Conservation (phyloP, 2,329 filamentous ascomycete species). For the Stagonosporopsis cucurbitacearum region DNA sequence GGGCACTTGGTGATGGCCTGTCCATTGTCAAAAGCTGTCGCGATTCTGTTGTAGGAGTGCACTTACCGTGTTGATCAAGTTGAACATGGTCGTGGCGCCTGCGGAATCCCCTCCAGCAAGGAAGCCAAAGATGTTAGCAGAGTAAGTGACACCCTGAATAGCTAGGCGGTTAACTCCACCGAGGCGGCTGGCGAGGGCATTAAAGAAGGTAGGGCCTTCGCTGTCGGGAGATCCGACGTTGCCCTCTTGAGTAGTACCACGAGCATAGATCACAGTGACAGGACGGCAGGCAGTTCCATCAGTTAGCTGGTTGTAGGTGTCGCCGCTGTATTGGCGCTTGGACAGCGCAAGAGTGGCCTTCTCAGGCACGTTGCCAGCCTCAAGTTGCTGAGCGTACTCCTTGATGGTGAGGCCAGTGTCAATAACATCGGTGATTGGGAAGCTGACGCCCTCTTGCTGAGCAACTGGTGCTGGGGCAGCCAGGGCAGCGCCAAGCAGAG, state of each 20-base stretch:
- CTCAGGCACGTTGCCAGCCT: slow-evolving; percentile 17
- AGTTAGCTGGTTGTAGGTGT: slow-evolving; percentile 42
- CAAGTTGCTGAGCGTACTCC: slow-evolving; percentile 34
- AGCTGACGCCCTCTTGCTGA: slow-evolving; percentile 25
- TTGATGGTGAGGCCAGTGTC: slow-evolving; percentile 32
- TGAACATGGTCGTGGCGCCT: slow-evolving; percentile 54
- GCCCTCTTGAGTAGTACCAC: slow-evolving; percentile 60
- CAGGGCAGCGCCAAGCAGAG: slow-evolving; percentile 23
- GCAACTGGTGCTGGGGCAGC: slow-evolving; percentile 22
- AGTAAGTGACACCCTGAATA: slow-evolving; percentile 64
- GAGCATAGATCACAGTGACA: slow-evolving; percentile 62
- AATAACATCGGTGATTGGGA: slow-evolving; percentile 36
- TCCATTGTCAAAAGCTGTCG: not conserved
- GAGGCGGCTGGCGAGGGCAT: slow-evolving; percentile 51
- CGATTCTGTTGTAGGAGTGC: not conserved
- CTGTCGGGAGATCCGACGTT: slow-evolving; percentile 59
- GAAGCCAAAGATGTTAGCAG: slow-evolving; percentile 54
- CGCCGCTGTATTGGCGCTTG: slow-evolving; percentile 27
- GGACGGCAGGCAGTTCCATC: slow-evolving; percentile 50
- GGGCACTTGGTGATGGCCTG: slow-evolving; percentile 34
- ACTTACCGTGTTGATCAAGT: slow-evolving; percentile 46
- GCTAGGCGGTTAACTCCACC: slow-evolving; percentile 53
- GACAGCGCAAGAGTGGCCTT: slow-evolving; percentile 12
- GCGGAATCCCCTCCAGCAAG: slow-evolving; percentile 54
- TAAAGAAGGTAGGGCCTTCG: slow-evolving; percentile 56